phyloP scores from a whole-genome alignment of 345 rosid species.

The Lumnitzera racemosa region DNA sequence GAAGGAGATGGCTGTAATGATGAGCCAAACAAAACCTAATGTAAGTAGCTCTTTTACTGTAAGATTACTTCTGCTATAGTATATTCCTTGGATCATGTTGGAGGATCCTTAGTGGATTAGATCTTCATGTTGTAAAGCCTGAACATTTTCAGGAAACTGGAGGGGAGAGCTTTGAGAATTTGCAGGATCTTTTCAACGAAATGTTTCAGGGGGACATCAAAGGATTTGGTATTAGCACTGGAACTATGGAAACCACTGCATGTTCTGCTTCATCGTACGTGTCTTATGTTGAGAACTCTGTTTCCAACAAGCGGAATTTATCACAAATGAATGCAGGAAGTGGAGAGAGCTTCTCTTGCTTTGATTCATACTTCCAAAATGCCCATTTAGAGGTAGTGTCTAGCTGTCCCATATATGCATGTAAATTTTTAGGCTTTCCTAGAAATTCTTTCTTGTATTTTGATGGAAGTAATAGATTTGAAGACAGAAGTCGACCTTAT shows the following conservation, averaged over 20 bases:
- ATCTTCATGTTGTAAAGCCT: background rate
- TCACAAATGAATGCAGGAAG: constrained; percentile 21
- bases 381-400: no score
- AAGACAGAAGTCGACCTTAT: no score
- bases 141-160: constrained; percentile 38
- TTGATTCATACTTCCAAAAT: constrained; percentile 21
- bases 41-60: constrained; percentile 23
- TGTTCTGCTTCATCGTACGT: constrained; percentile 13
- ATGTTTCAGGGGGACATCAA: constrained; percentile 48
- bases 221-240: constrained; percentile 21
- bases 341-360: constrained; percentile 17
- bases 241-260: background rate
- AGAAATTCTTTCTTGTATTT: no score
- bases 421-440: no score
- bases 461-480: no score
- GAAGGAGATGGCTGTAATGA: constrained; percentile 73
- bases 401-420: no score
- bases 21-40: constrained; percentile 59
- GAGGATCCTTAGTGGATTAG: background rate
- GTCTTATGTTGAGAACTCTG: constrained; percentile 32
- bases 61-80: background rate
- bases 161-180: constrained; percentile 49
- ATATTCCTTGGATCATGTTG: no score
- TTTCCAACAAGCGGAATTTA: constrained; percentile 21
- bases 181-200: constrained; percentile 60